A percentile compares a stretch with the other conserved stretches of the same genome.
Evolutionary conservation across 2,329 filamentous ascomycete genomes (phyloP).

Genomic region (Harringtonia lauricola): DNA sequence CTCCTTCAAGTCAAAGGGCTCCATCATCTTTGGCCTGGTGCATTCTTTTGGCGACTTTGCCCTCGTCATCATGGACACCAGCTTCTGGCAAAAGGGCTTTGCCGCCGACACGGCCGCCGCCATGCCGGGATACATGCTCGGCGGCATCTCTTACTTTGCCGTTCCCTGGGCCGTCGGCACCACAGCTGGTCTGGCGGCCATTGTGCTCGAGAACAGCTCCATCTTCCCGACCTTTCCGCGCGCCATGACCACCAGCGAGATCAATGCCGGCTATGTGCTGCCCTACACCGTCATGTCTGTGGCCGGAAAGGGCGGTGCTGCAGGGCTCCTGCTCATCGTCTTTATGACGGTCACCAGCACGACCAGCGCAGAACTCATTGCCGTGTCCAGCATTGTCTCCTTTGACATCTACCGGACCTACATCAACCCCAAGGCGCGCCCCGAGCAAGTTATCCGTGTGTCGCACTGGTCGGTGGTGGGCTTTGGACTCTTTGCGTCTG

Average conservation of each 20-base stretch:
- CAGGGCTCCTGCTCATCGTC: constrained; percentile 64
- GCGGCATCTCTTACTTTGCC: constrained; percentile 80
- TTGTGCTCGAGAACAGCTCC: constrained; percentile 65
- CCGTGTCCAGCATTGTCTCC: constrained; percentile 76
- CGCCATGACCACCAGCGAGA: constrained; percentile 14
- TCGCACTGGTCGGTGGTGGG: constrained; percentile 60
- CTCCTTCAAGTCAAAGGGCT: constrained; percentile 73
- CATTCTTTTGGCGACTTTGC: constrained; percentile 49
- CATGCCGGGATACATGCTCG: constrained; percentile 77
- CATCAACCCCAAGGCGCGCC: constrained; percentile 64
- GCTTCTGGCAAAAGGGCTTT: constrained; percentile 89
- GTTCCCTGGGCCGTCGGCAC: constrained; percentile 84
- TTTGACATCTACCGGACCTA: constrained; percentile 86
- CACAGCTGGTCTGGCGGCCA: constrained; percentile 71
- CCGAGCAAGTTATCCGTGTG: constrained; percentile 66
- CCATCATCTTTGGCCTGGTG: constrained; percentile 55
- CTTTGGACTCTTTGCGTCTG: constrained; percentile 67
- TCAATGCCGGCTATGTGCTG: not conserved
- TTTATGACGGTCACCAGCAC: constrained; percentile 86
- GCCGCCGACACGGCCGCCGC: constrained; percentile 75
- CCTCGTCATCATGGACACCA: constrained; percentile 76
- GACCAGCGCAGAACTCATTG: constrained; percentile 71
- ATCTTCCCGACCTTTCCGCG: constrained; percentile 24
- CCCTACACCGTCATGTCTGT: not conserved
- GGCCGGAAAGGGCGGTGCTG: constrained; percentile 68